Percentiles rank a stretch among this genome's conserved stretches.
These are phyloP conservation scores for Phytophthora fragariaefolia DNA, from an alignment of 352 stramenopile species.

Conservation along the genomic window DNA sequence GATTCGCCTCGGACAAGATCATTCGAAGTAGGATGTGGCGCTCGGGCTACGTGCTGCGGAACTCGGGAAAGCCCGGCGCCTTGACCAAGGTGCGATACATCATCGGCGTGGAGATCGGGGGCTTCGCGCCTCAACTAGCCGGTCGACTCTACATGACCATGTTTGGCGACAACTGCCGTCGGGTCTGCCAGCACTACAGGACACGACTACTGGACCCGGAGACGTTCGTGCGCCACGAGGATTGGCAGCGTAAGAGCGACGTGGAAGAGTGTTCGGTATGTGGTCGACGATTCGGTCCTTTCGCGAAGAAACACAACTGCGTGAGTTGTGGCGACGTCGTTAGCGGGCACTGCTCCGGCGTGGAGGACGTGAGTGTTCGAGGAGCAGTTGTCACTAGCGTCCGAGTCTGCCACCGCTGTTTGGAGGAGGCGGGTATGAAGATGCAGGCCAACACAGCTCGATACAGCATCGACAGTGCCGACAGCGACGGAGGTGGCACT, in stretches of 20 bases:
- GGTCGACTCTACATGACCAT: conserved; percentile 46
- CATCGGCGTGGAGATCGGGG: conserved; percentile 40
- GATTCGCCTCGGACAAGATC: conserved; percentile 36
- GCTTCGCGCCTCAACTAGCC: conserved; percentile 33
- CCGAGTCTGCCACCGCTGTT: conserved; percentile 40
- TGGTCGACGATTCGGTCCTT: conserved; percentile 28
- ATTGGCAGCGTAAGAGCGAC: conserved; percentile 42
- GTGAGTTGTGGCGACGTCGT: conserved; percentile 38
- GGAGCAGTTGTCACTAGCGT: conserved; percentile 41
- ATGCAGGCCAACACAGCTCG: conserved; percentile 18
- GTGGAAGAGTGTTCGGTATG: conserved; percentile 38
- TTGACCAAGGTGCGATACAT: conserved; percentile 63
- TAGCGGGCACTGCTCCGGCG: conserved; percentile 32
- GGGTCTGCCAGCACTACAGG: conserved; percentile 51
- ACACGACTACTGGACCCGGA: conserved; percentile 40
- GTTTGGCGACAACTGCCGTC: conserved; percentile 49
- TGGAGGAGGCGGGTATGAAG: conserved; percentile 29
- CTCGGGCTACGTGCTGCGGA: conserved; percentile 56
- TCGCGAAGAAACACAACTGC: conserved; percentile 43
- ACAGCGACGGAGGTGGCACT: conserved; percentile 27
- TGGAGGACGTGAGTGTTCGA: conserved; percentile 46
- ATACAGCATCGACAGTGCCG: conserved; percentile 30
- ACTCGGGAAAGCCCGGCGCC: conserved; percentile 38
- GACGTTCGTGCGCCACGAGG: conserved; percentile 34
- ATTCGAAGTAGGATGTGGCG: conserved; percentile 47